Evolutionary conservation across 2,329 filamentous ascomycete genomes (phyloP).

Genomic region (Metarhizium brunneum): DNA sequence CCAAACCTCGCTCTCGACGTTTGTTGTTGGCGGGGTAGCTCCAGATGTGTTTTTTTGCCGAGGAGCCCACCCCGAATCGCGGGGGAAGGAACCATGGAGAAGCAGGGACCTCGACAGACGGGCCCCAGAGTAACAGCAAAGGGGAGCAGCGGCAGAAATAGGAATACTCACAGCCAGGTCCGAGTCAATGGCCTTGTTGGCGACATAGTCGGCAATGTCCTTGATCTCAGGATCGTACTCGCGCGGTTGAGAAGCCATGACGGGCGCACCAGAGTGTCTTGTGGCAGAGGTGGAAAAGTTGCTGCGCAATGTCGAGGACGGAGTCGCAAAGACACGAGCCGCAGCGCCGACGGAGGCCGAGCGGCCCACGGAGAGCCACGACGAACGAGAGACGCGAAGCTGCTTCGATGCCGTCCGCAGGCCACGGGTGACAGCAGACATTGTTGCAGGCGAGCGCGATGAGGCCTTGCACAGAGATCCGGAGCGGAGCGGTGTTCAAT

Average conservation of each 20-base stretch:
- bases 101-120: not conserved
- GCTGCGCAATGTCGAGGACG: slow-evolving; percentile 18
- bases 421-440: slow-evolving; percentile 47
- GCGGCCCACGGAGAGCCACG: slow-evolving; percentile 7
- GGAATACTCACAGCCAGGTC: slow-evolving; percentile 71
- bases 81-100: not conserved
- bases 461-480: not conserved
- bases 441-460: slow-evolving; percentile 15
- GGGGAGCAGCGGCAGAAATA: not conserved
- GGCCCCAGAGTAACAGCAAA: not conserved
- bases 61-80: not conserved
- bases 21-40: not conserved
- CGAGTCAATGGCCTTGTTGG: slow-evolving; percentile 83
- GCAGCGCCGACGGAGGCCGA: slow-evolving; percentile 15
- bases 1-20: not conserved
- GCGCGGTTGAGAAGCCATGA: slow-evolving; percentile 40
- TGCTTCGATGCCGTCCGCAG: slow-evolving; percentile 46
- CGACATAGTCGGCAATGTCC: slow-evolving; percentile 92
- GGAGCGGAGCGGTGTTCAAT: not conserved
- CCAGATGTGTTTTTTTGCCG: not conserved
- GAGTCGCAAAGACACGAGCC: slow-evolving; percentile 22
- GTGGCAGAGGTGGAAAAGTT: slow-evolving; percentile 41
- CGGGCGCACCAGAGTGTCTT: slow-evolving; percentile 38
- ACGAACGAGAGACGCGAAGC: slow-evolving; percentile 34
- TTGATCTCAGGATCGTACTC: slow-evolving; percentile 87